These are phyloP conservation scores for Sutorius eximius DNA, from an alignment of 1,284 basidiomycete species.

Conservation along the genomic window DNA sequence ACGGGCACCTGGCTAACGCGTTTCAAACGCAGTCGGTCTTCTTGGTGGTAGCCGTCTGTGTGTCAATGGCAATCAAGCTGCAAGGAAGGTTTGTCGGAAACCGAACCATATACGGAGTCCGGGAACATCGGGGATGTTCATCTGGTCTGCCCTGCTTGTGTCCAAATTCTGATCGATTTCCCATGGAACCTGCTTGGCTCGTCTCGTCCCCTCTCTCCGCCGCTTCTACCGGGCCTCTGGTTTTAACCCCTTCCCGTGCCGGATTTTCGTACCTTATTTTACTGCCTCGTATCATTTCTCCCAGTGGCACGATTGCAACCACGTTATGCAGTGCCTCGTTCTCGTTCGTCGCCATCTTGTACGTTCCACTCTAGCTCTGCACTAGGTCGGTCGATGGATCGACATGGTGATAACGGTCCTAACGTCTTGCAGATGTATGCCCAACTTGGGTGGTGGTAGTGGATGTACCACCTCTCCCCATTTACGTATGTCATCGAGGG, in stretches of 20 bases:
- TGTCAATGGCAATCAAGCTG: conserved; percentile 21
- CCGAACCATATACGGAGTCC: conserved; percentile 65
- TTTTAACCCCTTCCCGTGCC: conserved; percentile 42
- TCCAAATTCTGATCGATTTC: conserved; percentile 62
- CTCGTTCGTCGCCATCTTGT: conserved; percentile 42
- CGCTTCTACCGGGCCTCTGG: conserved; percentile 74
- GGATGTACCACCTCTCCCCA: conserved; percentile 58
- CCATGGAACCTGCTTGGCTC: conserved; percentile 64
- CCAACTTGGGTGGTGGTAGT: conserved; percentile 74
- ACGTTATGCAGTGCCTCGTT: conserved; percentile 64
- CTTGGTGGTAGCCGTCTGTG: conserved; percentile 4
- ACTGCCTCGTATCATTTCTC: conserved; percentile 55
- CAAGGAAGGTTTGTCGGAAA: conserved; percentile 15
- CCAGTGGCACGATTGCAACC: conserved; percentile 60
- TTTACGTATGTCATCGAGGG: conserved; percentile 12
- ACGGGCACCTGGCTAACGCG: background rate
- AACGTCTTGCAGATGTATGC: conserved; percentile 63
- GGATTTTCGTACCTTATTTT: conserved; percentile 56
- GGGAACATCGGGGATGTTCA: conserved; percentile 77
- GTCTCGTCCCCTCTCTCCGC: conserved; percentile 56
- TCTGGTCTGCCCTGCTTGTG: conserved; percentile 71
- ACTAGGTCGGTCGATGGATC: conserved; percentile 17
- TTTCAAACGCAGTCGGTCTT: conserved; percentile 14
- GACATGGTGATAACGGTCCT: conserved; percentile 44
- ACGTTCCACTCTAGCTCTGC: background rate